Base-by-base conservation (phyloP, 257 asterid species). In the Datura wrightii region DNA sequence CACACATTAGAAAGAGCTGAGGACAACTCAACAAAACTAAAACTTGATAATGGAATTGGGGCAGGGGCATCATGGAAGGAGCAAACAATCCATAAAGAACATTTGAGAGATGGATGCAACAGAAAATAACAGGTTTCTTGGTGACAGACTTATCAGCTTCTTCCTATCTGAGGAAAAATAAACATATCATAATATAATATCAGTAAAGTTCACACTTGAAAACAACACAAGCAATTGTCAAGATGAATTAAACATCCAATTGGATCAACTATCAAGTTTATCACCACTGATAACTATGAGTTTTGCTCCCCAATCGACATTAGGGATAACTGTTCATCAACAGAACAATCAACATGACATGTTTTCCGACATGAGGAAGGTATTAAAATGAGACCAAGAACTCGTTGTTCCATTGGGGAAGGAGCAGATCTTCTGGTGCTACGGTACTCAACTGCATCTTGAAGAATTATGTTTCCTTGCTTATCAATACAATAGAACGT, bases 381-480 rank as follows among this genome's bases (percentile, higher is more conserved):
- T 71, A 96, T 92, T 84, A 96, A 95, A 81, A 94, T 93, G 88
- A 93, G 94, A 63, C 99, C 98, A 42, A 96, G 98, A 14, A 89
- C 92, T 79, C 98, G 86, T 11, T 94, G 97, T 83, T 96, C 99
- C 97, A 92, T 92, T 4, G 97, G 97, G 7, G 97, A 92, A 44
- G 98, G 97, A 74, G 97, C 86, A 59, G 90, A 60, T 7, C 92
- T 88, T 82, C 97, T 86, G 37, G 96, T 94, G 93, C 97, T 92
- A 11, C 98, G 97, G 87, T 93, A 93, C 92, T 93, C 98, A 16
- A 96, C 90, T 8, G 98, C 95, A 82, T 96, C 99, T 86, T 94
- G 98, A 84, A 96, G 98, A 74, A 94, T 93, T 80, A 96, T 93
- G 90, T 96, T 96, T 54, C 98, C 99, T 86, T 94, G 97, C 87